Evolutionary conservation across 2,329 filamentous ascomycete genomes (phyloP).

Genomic region (Tolypocladium sp.): DNA sequence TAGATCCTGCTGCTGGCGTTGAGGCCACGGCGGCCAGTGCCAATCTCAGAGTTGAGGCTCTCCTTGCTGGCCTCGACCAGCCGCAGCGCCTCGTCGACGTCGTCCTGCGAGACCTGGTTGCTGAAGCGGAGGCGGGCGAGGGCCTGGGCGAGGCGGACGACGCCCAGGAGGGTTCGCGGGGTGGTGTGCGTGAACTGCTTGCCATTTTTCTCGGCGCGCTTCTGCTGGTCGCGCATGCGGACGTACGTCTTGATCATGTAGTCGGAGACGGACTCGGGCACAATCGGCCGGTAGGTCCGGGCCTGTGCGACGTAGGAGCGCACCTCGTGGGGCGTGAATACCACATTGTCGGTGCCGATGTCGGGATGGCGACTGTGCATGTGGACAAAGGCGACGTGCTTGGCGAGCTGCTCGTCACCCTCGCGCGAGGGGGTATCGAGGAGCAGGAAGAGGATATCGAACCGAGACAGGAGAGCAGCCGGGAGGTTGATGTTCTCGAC

Average conservation of each 20-base stretch:
- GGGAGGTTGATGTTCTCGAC: conserved; percentile 99
- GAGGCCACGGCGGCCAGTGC: conserved; percentile 52
- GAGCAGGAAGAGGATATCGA: conserved; percentile 93
- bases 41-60: conserved; percentile 66
- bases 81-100: conserved; percentile 90
- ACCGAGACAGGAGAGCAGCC: conserved; percentile 92
- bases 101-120: conserved; percentile 74
- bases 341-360: conserved; percentile 46
- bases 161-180: conserved; percentile 83
- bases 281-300: conserved; percentile 76
- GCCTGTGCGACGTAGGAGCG: conserved; percentile 93
- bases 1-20: conserved; percentile 88
- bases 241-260: conserved; percentile 98
- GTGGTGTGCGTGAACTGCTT: conserved; percentile 93
- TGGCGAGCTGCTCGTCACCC: conserved; percentile 83
- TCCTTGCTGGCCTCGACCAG: conserved; percentile 92
- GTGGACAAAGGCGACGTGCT: conserved; percentile 93
- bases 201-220: conserved; percentile 81
- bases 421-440: conserved; percentile 90
- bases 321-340: conserved; percentile 89
- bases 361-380: conserved; percentile 95
- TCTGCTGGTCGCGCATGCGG: conserved; percentile 83
- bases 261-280: conserved; percentile 79
- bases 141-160: conserved; percentile 88
- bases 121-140: conserved; percentile 87